Conservation (phyloP, 2,329 filamentous ascomycete genomes). For the Cytospora mali region DNA sequence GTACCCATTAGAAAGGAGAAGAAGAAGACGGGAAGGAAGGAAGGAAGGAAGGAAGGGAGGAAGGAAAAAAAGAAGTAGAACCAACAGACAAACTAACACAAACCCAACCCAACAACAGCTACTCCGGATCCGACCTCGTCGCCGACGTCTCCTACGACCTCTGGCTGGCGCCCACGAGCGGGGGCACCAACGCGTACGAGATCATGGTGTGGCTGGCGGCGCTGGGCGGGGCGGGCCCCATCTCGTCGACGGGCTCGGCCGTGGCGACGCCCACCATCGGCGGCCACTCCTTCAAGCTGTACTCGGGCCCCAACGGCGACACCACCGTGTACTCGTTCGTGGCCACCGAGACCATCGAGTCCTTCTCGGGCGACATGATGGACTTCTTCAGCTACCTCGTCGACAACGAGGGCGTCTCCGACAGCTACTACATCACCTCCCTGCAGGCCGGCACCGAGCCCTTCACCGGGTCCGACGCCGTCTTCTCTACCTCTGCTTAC, state of each 20-base stretch:
- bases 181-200: constrained; percentile 55
- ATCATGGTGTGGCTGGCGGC: constrained; percentile 67
- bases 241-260: constrained; percentile 53
- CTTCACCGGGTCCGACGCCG: constrained; percentile 50
- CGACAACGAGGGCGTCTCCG: constrained; percentile 48
- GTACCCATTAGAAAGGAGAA: background rate
- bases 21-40: background rate
- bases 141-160: constrained; percentile 64
- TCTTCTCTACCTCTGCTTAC: constrained; percentile 31
- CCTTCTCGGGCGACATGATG: constrained; percentile 59
- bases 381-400: constrained; percentile 61
- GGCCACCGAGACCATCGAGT: constrained; percentile 45
- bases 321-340: constrained; percentile 63
- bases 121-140: constrained; percentile 41
- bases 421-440: constrained; percentile 55
- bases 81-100: background rate
- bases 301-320: constrained; percentile 60
- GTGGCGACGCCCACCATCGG: constrained; percentile 57
- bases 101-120: constrained; percentile 36
- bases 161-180: constrained; percentile 54
- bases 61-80: no score
- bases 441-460: constrained; percentile 60
- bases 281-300: constrained; percentile 60
- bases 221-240: constrained; percentile 61
- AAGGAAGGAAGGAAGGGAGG: background rate